phyloP scores from a whole-genome alignment of 371 early-diverging fungal genomes.

The Conidiobolus incongruus region DNA sequence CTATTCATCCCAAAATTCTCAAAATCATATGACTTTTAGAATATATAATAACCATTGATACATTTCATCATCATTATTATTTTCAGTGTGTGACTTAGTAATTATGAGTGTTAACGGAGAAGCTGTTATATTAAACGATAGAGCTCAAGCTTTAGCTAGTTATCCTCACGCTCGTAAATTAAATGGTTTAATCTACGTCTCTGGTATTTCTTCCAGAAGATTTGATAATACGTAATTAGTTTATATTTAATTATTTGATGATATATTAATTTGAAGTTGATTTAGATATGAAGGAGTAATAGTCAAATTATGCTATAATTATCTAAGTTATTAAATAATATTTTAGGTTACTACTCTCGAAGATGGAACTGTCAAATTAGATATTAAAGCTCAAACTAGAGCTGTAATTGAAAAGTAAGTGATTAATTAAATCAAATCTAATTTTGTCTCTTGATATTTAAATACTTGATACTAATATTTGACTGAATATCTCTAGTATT shows the following conservation, averaged over 20 bases:
- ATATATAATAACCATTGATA: no score
- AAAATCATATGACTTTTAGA: no score
- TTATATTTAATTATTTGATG: background rate
- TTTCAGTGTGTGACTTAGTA: background rate
- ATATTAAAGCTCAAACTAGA: conserved; percentile 28
- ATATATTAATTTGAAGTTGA: background rate
- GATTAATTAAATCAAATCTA: background rate
- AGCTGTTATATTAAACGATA: conserved; percentile 17
- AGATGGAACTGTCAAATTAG: conserved; percentile 24
- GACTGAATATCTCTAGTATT: conserved; percentile 20
- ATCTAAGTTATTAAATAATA: background rate
- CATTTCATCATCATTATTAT: no score
- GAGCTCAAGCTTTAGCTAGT: conserved; percentile 32
- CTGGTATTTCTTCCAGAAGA: conserved; percentile 29
- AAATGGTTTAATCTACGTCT: conserved; percentile 27
- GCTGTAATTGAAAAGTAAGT: conserved; percentile 34
- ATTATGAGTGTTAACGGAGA: conserved; percentile 16
- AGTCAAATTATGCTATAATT: background rate
- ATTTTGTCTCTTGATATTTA: background rate
- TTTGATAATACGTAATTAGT: conserved; percentile 28
- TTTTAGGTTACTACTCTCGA: conserved; percentile 14
- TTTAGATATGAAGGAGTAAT: conserved; percentile 16
- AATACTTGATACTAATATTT: no score
- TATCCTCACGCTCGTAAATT: conserved; percentile 36
- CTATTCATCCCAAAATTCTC: no score